Evolutionary conservation across 176 grass and related monocot species (phyloP).

Genomic region (Tuctoria greenei): DNA sequence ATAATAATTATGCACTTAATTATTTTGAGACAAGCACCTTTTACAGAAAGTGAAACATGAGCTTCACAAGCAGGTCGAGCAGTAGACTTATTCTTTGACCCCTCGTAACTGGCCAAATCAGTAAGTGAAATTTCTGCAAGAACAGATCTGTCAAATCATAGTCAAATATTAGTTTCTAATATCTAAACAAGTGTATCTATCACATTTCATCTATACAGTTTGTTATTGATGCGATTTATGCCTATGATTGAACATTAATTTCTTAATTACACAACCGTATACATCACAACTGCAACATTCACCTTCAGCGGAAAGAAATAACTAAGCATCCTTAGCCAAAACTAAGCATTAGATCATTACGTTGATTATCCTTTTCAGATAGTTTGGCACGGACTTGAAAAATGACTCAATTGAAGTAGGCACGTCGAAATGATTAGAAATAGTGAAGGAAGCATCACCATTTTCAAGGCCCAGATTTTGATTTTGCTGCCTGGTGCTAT

Average conservation of each 20-base stretch:
- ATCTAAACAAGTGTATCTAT: conserved; percentile 21
- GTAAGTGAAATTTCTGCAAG: conserved; percentile 61
- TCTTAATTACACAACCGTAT: neutral
- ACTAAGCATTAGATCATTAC: neutral
- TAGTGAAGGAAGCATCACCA: conserved; percentile 46
- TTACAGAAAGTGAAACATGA: conserved; percentile 74
- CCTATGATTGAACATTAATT: conserved; percentile 24
- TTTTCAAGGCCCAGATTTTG: conserved; percentile 43
- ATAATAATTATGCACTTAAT: conserved; percentile 24
- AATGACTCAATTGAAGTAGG: neutral
- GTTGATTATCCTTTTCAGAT: neutral
- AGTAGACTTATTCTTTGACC: conserved; percentile 35
- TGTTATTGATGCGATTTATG: conserved; percentile 3
- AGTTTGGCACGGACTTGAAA: neutral
- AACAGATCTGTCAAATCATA: conserved; percentile 12
- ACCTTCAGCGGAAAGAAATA: conserved; percentile 13
- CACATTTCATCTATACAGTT: conserved; percentile 3
- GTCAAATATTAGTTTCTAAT: conserved; percentile 5
- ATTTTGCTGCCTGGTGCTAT: conserved; percentile 32
- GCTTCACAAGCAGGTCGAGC: conserved; percentile 43
- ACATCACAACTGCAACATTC: neutral
- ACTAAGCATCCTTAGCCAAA: neutral
- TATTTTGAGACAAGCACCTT: conserved; percentile 43
- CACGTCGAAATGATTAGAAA: conserved; percentile 12
- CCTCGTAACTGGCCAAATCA: conserved; percentile 63